Base-by-base conservation (phyloP, 2,329 filamentous ascomycete species). In the Diplodia scrobiculata region DNA sequence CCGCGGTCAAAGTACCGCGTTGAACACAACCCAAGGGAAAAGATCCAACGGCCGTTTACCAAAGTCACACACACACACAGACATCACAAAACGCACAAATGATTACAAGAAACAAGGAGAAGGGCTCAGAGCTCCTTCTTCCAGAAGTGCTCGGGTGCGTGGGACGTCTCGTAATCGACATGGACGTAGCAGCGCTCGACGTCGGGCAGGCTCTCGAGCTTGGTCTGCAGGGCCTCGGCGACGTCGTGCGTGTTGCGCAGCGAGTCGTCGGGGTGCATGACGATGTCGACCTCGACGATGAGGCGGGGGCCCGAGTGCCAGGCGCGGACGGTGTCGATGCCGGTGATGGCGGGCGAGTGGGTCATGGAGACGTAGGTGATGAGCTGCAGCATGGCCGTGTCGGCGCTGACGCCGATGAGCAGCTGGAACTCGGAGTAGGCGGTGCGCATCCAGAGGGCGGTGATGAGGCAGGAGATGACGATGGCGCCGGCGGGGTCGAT, bases 101-200 rank as follows among this genome's bases (percentile, higher is more conserved):
- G 11, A n/a, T 19, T 9, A 45, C 41, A 19, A 5, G n/a, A 7
- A 7, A 0, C 3, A 2, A 45, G 19, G n/a, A 41, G 6, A 41
- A 19, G 9, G 17, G 7, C 19, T 47, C 75, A 87, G 54, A 88
- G 73, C 71, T 88, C 86, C 78, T 89, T 89, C 76, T 89, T 89
- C 75, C 86, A 76, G 69, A 85, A 88, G 75, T 89, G 93, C 81
- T 97, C 93, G 0, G 94, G 94, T 77, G 95, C 93, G 78, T 98
- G 95, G 19, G 90, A 92, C 3, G 93, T 97, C 81, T 98, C 95
- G 72, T 96, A 98, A 77, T 99, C 95, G 19, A 97, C 93, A 77
- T 99, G 95, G 21, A 98, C 95, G 75, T 97, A 98, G 0, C 92
- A 92, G 67, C 95, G 83, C 84, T 98, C 95, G 10, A 98, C 89